A percentile compares a stretch with the other conserved stretches of the same genome.
Evolutionary conservation across 2,329 filamentous ascomycete genomes (phyloP).

Genomic region (Byssoonygena ceratinophila): DNA sequence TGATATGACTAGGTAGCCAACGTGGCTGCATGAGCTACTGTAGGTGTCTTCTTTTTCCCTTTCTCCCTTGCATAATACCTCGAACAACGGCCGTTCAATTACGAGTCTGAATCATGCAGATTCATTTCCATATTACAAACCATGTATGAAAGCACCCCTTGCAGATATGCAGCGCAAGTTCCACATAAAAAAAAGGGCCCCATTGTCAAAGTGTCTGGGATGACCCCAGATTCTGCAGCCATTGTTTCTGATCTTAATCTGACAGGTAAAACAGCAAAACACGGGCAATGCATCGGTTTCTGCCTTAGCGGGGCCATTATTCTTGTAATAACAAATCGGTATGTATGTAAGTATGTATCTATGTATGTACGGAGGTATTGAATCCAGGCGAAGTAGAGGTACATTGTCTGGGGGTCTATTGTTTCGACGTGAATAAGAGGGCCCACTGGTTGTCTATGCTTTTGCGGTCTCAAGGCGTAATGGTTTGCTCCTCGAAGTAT

Average conservation of each 20-base stretch:
- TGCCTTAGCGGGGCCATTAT: not conserved
- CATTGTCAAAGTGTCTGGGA: not conserved
- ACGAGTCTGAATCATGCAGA: not conserved
- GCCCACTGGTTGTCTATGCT: not conserved
- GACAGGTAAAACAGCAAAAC: not conserved
- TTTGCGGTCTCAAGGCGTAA: not conserved
- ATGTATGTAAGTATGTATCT: not conserved
- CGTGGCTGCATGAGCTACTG: too few relatives aligned
- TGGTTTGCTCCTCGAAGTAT: not conserved
- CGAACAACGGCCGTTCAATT: not conserved
- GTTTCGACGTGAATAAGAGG: not conserved
- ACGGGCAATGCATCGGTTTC: not conserved
- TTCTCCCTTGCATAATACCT: not conserved
- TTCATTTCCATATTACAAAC: too few relatives aligned
- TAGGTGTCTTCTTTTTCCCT: not conserved
- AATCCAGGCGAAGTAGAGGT: constrained; percentile 4
- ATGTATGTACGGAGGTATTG: not conserved
- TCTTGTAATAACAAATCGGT: not conserved
- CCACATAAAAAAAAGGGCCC: not conserved
- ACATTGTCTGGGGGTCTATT: not conserved
- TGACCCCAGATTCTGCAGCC: constrained; percentile 4
- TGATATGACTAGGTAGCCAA: too few relatives aligned
- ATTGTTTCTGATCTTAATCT: not conserved
- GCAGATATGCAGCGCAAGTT: not conserved
- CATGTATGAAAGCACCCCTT: not conserved